phyloP scores from a whole-genome alignment of 805 yeast species.

The Saccharomycopsis babjevae region DNA sequence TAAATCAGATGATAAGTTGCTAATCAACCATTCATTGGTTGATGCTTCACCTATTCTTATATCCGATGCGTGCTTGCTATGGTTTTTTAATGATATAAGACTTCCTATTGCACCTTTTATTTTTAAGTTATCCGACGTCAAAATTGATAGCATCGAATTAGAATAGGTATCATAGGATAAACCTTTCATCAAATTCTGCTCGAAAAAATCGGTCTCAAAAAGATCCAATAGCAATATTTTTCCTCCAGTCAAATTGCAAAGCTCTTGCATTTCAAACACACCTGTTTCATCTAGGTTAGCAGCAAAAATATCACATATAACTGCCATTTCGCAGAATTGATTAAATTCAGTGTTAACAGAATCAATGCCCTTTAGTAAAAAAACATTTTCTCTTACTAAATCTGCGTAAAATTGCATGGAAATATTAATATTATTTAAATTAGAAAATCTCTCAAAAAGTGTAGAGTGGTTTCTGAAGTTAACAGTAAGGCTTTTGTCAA shows the following conservation, averaged over 20 bases:
- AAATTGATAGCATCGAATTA: slow-evolving; percentile 23
- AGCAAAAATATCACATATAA: slow-evolving; percentile 25
- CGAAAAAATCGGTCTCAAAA: slow-evolving; percentile 24
- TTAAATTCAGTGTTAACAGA: not conserved
- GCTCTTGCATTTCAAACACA: slow-evolving; percentile 31
- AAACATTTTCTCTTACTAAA: slow-evolving; percentile 22
- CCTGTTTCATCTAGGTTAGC: slow-evolving; percentile 36
- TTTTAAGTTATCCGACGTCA: slow-evolving; percentile 28
- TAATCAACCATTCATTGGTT: slow-evolving; percentile 32
- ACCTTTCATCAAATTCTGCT: slow-evolving; percentile 16
- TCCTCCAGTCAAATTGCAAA: slow-evolving; percentile 29
- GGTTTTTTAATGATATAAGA: slow-evolving; percentile 25
- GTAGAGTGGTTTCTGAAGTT: slow-evolving; percentile 30
- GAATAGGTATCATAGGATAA: not conserved
- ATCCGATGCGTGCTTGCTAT: slow-evolving; percentile 13
- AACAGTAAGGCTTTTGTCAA: slow-evolving; percentile 16
- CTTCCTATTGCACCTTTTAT: slow-evolving; percentile 27
- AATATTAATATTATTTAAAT: slow-evolving; percentile 23
- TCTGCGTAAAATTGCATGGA: slow-evolving; percentile 18
- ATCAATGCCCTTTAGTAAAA: slow-evolving; percentile 19
- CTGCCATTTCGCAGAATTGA: slow-evolving; percentile 19
- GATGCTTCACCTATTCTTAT: slow-evolving; percentile 25
- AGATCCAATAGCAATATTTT: slow-evolving; percentile 25
- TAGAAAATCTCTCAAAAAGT: slow-evolving; percentile 23
- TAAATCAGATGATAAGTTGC: slow-evolving; percentile 15